A percentile compares a stretch with the other conserved stretches of the same genome.
phyloP scores from a whole-genome alignment of 257 asterid genomes.

The Vinca minor region DNA sequence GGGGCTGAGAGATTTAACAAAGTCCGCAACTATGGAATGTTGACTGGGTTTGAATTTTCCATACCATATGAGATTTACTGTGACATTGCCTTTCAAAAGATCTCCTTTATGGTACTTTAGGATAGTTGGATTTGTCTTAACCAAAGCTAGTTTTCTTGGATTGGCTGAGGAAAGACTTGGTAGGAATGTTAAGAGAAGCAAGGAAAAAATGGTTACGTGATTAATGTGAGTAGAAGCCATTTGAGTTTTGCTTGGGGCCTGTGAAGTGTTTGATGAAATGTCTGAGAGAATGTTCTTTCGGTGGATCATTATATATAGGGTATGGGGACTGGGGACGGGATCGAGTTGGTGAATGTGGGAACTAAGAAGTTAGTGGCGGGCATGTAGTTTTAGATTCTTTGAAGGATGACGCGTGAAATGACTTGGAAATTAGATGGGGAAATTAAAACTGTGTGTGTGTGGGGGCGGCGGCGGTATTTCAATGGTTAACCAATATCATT shows the following conservation, averaged over 20 bases:
- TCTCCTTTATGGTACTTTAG: slow-evolving; percentile 30
- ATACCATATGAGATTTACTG: slow-evolving; percentile 31
- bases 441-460: not conserved
- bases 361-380: slow-evolving; percentile 20
- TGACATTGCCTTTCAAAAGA: slow-evolving; percentile 32
- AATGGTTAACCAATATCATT: too few relatives aligned
- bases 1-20: slow-evolving; percentile 19
- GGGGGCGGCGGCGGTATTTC: too few relatives aligned
- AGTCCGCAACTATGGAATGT: slow-evolving; percentile 20
- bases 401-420: slow-evolving; percentile 15
- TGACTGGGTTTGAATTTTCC: slow-evolving; percentile 23
- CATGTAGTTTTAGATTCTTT: slow-evolving; percentile 15
- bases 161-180: slow-evolving; percentile 16
- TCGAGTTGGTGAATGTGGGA: slow-evolving; percentile 8
- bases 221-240: slow-evolving; percentile 13
- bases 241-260: not conserved
- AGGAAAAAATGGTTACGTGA: slow-evolving; percentile 5
- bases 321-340: not conserved
- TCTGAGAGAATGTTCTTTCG: not conserved
- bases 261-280: not conserved
- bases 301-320: not conserved
- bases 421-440: not conserved
- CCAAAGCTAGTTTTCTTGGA: slow-evolving; percentile 29
- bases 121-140: slow-evolving; percentile 21
- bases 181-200: slow-evolving; percentile 6